Conservation (phyloP, 2,329 filamentous ascomycete species). For the Pseudogymnoascus destructans region DNA sequence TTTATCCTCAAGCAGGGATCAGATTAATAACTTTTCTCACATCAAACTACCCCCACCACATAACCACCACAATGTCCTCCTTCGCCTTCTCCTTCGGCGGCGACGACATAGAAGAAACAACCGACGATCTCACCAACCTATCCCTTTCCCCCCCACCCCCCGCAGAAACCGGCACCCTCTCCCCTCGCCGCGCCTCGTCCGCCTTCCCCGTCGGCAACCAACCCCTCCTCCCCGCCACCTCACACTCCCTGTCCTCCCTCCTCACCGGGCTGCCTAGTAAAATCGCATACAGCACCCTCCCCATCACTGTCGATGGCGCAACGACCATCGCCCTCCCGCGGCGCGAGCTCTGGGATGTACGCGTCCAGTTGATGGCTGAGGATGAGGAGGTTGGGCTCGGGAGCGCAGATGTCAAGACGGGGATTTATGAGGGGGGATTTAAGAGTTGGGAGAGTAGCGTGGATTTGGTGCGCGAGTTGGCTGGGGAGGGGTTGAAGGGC, state of each 20-base stretch:
- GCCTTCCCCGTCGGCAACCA: constrained; percentile 52
- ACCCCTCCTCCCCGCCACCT: constrained; percentile 41
- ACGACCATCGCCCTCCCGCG: constrained; percentile 46
- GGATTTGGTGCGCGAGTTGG: constrained; percentile 60
- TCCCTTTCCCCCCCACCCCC: constrained; percentile 12
- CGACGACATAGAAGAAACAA: constrained; percentile 45
- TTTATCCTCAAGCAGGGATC: constrained; percentile 1
- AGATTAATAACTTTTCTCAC: constrained; percentile 8
- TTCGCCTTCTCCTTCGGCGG: constrained; percentile 44
- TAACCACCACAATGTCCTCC: constrained; percentile 18
- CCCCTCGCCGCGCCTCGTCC: constrained; percentile 19
- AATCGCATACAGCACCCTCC: constrained; percentile 53
- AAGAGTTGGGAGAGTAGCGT: constrained; percentile 84
- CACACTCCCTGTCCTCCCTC: constrained; percentile 38
- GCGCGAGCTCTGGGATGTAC: constrained; percentile 69
- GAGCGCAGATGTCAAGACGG: constrained; percentile 61
- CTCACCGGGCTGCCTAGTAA: constrained; percentile 55
- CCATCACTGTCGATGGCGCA: constrained; percentile 46
- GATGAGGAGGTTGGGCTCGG: constrained; percentile 40
- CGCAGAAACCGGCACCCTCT: constrained; percentile 25
- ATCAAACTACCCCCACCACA: background rate
- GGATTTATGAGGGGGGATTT: constrained; percentile 76
- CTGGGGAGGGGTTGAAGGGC: constrained; percentile 16
- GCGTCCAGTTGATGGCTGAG: constrained; percentile 68
- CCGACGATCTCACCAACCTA: constrained; percentile 8